Evolutionary conservation across 345 rosid genomes (phyloP), one percentile per base, ranked within the genome.

Genomic region (Arabidopsis suecica): DNA sequence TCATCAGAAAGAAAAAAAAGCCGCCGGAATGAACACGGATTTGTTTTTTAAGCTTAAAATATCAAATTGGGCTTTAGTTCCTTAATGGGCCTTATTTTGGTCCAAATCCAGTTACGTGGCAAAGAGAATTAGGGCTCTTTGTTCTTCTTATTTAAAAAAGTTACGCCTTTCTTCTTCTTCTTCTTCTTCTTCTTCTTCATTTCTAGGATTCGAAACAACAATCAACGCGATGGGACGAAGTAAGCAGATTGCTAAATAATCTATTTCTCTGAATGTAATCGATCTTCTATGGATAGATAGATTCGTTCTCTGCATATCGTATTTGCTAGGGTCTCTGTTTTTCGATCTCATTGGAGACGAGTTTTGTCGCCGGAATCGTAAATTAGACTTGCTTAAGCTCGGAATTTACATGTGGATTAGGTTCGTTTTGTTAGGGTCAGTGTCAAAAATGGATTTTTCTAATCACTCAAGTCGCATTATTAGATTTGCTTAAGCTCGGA

Each of bases 1-100:
- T 68, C 88, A 83, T 83, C 48, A 18, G 48, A n/a, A 41, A 3
- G 18, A 28, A 4, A 28, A 28, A 41, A 42, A 66, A 47, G 60
- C 53, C 38, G 38, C 61, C 30, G 4, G 54, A 6, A 54, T 5
- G 20, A 10, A 9, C 28, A 34, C 20, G 50, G 38, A 10, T 38
- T 3, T 56, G 30, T 37, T 44, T 65, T 25, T 37, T 7, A 16
- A n/a, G 5, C 10, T 11, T 45, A 3, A 47, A 6, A 22, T 0
- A 9, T 34, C 9, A 25, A 37, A 6, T 23, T 60, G 61, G 75
- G 76, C 68, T 49, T 49, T 25, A 23, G 0, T 4, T 14, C 9
- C n/a, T 3, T 48, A 48, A 23, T 23, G 30, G 40, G 74, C 44
- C 23, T 20, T 0, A 10, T 6, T n/a, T 4, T 3, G 3, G 7